Percentiles rank a stretch among this genome's conserved stretches.
Evolutionary conservation across 495 filamentous ascomycete genomes (phyloP).

Genomic region (Neurospora terricola): DNA sequence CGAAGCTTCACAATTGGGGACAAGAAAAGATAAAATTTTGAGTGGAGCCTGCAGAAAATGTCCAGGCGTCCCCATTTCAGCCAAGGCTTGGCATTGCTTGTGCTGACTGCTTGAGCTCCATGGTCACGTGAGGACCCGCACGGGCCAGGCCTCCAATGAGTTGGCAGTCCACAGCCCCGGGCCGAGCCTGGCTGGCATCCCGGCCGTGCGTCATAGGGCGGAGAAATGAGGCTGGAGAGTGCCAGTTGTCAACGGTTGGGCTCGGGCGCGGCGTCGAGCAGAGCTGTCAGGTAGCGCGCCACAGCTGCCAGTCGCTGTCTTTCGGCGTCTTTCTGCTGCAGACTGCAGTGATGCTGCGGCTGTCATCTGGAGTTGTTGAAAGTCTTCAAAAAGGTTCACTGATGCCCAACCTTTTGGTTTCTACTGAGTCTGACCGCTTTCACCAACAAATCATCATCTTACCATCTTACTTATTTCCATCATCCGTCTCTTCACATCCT

Average conservation of each 20-base stretch:
- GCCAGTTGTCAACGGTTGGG: slow-evolving; percentile 24
- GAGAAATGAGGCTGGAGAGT: slow-evolving; percentile 20
- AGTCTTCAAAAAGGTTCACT: slow-evolving; percentile 7
- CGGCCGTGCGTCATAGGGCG: slow-evolving; percentile 16
- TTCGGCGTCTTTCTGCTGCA: background rate
- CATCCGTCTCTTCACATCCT: slow-evolving; percentile 2
- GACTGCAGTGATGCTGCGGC: background rate
- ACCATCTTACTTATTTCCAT: slow-evolving; percentile 1
- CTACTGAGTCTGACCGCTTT: slow-evolving; percentile 22
- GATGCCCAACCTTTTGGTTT: slow-evolving; percentile 27
- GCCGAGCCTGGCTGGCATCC: background rate
- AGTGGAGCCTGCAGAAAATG: slow-evolving; percentile 3
- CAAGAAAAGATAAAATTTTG: background rate
- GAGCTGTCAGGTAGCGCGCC: background rate
- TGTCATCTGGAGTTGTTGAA: background rate
- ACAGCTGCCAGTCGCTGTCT: background rate
- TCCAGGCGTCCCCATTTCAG: background rate
- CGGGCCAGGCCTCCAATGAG: background rate
- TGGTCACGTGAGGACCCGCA: background rate
- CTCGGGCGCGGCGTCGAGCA: background rate
- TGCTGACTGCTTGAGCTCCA: background rate
- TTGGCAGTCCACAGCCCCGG: background rate
- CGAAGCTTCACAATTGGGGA: slow-evolving; percentile 2
- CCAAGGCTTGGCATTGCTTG: background rate
- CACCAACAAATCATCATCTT: slow-evolving; percentile 16